A percentile compares a stretch with the other conserved stretches of the same genome.
phyloP scores from a whole-genome alignment of 1,139 yeast genomes.

The Sugiyamaella castrensis region DNA sequence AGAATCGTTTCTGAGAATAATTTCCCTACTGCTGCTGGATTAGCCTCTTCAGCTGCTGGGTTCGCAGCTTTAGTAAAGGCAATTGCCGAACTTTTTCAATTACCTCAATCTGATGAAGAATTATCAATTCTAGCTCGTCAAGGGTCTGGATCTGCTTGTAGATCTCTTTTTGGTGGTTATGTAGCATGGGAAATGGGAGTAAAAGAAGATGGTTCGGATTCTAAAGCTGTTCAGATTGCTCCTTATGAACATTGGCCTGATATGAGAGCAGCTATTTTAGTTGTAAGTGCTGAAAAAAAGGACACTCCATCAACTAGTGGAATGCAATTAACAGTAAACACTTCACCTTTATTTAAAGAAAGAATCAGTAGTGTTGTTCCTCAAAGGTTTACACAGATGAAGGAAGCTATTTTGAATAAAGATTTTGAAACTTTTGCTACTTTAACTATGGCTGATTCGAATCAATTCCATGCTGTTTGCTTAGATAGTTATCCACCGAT shows the following conservation, averaged over 20 bases:
- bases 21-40: constrained; percentile 98
- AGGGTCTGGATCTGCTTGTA: constrained; percentile 97
- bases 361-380: constrained; percentile 84
- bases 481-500: constrained; percentile 95
- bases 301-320: constrained; percentile 95
- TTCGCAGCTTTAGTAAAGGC: constrained; percentile 93
- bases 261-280: constrained; percentile 88
- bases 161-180: constrained; percentile 94
- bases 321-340: constrained; percentile 90
- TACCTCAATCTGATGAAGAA: constrained; percentile 79
- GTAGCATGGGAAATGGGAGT: constrained; percentile 99
- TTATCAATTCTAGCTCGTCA: constrained; percentile 92
- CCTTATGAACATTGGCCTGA: constrained; percentile 85
- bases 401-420: constrained; percentile 60
- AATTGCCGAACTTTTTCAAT: constrained; percentile 73
- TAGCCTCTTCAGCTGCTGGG: constrained; percentile 98
- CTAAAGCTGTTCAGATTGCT: constrained; percentile 89
- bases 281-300: constrained; percentile 88
- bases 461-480: constrained; percentile 96
- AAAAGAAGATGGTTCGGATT: constrained; percentile 70
- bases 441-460: constrained; percentile 92
- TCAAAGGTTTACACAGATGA: constrained; percentile 76
- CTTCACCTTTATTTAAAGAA: constrained; percentile 79
- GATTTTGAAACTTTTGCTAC: constrained; percentile 81
- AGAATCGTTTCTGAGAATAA: constrained; percentile 92